Percentiles rank a stretch among this genome's conserved stretches.
Conservation (phyloP, 2,329 filamentous ascomycete genomes). For the Venturia carpophila region DNA sequence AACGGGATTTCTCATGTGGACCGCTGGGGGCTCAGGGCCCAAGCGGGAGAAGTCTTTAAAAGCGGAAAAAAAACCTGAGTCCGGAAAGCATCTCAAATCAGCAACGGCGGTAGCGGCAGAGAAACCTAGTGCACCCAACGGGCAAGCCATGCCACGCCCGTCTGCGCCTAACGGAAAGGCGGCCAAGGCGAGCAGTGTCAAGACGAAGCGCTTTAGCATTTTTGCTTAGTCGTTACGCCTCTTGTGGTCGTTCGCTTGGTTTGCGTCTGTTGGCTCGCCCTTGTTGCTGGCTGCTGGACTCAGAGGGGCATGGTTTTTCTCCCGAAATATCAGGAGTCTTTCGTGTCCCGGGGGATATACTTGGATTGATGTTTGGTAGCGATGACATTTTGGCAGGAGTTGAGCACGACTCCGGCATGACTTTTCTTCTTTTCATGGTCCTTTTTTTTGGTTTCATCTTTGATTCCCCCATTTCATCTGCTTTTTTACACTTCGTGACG, state of each 20-base stretch:
- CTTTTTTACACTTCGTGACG: not conserved
- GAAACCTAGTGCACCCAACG: slow-evolving; percentile 5
- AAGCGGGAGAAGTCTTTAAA: slow-evolving; percentile 23
- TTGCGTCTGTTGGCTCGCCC: slow-evolving; percentile 18
- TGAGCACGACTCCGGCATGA: not conserved
- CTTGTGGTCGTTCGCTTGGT: slow-evolving; percentile 20
- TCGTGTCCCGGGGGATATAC: slow-evolving; percentile 22
- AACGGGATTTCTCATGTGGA: slow-evolving; percentile 25
- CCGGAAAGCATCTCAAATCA: slow-evolving; percentile 17
- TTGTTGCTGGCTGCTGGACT: slow-evolving; percentile 19
- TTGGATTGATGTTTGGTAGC: not conserved
- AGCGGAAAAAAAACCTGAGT: slow-evolving; percentile 26
- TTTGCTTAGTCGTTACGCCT: slow-evolving; percentile 12
- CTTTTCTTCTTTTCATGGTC: not conserved
- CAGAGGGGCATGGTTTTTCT: slow-evolving; percentile 26
- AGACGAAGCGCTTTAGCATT: not conserved
- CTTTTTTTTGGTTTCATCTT: not conserved
- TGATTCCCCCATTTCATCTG: not conserved
- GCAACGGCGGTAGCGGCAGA: slow-evolving; percentile 13
- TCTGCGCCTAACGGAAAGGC: slow-evolving; percentile 16
- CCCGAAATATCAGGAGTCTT: slow-evolving; percentile 25
- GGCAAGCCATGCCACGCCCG: slow-evolving; percentile 13
- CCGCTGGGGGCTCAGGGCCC: slow-evolving; percentile 21
- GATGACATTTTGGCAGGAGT: not conserved
- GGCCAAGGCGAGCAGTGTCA: slow-evolving; percentile 1